A percentile compares a stretch with the other conserved stretches of the same genome.
These are phyloP conservation scores for Neocallimastix lanati DNA, from an alignment of 192 early-diverging fungal species.

Conservation along the genomic window DNA sequence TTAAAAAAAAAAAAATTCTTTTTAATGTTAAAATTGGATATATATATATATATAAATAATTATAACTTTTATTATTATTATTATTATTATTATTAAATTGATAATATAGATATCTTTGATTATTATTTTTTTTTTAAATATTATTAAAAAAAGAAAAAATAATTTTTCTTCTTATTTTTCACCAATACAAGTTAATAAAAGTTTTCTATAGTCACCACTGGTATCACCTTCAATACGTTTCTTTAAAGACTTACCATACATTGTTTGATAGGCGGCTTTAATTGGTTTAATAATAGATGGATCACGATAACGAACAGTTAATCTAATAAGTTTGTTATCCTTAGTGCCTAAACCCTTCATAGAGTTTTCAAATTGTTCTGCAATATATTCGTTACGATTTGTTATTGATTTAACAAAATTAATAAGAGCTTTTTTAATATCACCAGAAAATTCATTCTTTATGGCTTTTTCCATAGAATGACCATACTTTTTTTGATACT, in stretches of 20 bases:
- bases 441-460: conserved; percentile 22
- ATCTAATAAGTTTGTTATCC: conserved; percentile 19
- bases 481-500: conserved; percentile 15
- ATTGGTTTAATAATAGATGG: conserved; percentile 11
- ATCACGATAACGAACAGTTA: conserved; percentile 14
- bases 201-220: conserved; percentile 13
- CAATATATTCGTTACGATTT: conserved; percentile 13
- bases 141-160: too few relatives aligned
- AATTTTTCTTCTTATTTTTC: not conserved
- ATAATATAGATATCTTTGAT: too few relatives aligned
- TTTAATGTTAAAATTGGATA: too few relatives aligned
- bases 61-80: too few relatives aligned
- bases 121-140: too few relatives aligned
- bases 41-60: too few relatives aligned
- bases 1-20: too few relatives aligned
- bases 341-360: conserved; percentile 29
- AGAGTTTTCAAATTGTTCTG: conserved; percentile 18
- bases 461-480: conserved; percentile 13
- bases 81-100: too few relatives aligned
- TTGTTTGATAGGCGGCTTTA: conserved; percentile 11
- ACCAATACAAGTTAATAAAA: conserved; percentile 9
- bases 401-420: conserved; percentile 7
- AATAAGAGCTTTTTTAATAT: conserved; percentile 14
- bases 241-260: conserved; percentile 12
- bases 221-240: conserved; percentile 14